A percentile compares a stretch with the other conserved stretches of the same genome.
Conservation (phyloP, 441 rosid genomes). For the Arabidopsis lyrata region DNA sequence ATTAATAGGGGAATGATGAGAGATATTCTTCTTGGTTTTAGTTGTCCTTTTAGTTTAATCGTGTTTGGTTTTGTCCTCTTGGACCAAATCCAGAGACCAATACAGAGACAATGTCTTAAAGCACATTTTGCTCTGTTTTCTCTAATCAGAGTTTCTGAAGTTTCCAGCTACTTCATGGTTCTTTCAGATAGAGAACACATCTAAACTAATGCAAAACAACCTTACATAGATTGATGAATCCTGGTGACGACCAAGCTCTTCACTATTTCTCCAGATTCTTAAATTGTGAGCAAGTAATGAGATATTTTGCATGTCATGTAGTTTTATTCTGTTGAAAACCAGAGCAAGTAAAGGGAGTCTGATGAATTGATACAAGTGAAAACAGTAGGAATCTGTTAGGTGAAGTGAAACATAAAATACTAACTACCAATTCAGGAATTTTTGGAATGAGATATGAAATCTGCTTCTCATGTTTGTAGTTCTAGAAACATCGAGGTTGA, state of each 20-base stretch:
- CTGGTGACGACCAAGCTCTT: neutral
- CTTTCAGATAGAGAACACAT: neutral
- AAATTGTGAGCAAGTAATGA: too few relatives aligned
- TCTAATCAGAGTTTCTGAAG: too few relatives aligned
- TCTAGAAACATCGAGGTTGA: constrained; percentile 2
- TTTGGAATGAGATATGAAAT: constrained; percentile 1
- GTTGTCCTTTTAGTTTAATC: too few relatives aligned
- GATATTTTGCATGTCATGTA: neutral
- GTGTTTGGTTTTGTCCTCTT: too few relatives aligned
- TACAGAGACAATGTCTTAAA: too few relatives aligned
- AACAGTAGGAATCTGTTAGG: neutral
- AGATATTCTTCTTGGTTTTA: too few relatives aligned
- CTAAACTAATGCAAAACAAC: neutral
- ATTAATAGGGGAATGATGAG: too few relatives aligned
- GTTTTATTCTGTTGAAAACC: neutral
- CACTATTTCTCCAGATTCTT: too few relatives aligned
- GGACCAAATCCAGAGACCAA: too few relatives aligned
- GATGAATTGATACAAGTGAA: neutral
- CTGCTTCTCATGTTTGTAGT: constrained; percentile 18
- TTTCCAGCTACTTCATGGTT: too few relatives aligned
- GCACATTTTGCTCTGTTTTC: too few relatives aligned
- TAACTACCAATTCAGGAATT: neutral
- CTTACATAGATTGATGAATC: neutral
- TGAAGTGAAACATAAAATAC: constrained; percentile 1
- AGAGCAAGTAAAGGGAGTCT: neutral